Percentiles rank a stretch among this genome's conserved stretches.
Conservation (phyloP, 2,329 filamentous ascomycete genomes). For the Mariannaea sp. region DNA sequence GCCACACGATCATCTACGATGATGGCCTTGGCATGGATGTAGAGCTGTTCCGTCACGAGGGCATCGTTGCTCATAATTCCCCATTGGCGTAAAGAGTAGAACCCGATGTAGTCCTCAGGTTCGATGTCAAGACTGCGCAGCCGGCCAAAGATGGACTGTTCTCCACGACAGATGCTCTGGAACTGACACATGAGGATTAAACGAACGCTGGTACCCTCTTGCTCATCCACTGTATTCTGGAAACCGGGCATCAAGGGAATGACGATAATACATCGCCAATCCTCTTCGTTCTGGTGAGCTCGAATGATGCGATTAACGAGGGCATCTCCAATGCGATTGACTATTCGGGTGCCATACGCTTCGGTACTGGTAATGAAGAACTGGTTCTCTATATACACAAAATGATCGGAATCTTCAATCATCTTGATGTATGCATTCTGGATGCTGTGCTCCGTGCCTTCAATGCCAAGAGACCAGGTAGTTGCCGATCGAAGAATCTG, state of each 20-base stretch:
- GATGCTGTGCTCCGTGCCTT: conserved; percentile 89
- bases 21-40: conserved; percentile 97
- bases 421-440: conserved; percentile 94
- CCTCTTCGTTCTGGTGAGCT: conserved; percentile 80
- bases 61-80: conserved; percentile 85
- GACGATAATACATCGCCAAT: conserved; percentile 87
- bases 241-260: conserved; percentile 99
- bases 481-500: conserved; percentile 91
- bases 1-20: conserved; percentile 92
- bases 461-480: conserved; percentile 90
- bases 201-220: conserved; percentile 91
- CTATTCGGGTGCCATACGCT: conserved; percentile 83
- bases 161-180: conserved; percentile 91
- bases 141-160: conserved; percentile 88
- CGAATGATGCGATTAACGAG: conserved; percentile 89
- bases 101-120: conserved; percentile 92
- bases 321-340: conserved; percentile 93
- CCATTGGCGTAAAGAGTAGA: conserved; percentile 92
- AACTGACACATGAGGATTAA: conserved; percentile 98
- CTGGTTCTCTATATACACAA: conserved; percentile 98
- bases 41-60: conserved; percentile 92
- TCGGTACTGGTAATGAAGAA: conserved; percentile 96
- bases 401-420: conserved; percentile 94
- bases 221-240: conserved; percentile 92
- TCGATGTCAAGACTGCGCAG: conserved; percentile 81